These are phyloP conservation scores for Camelina hispida DNA, from an alignment of 345 rosid genomes.

Conservation along the genomic window DNA sequence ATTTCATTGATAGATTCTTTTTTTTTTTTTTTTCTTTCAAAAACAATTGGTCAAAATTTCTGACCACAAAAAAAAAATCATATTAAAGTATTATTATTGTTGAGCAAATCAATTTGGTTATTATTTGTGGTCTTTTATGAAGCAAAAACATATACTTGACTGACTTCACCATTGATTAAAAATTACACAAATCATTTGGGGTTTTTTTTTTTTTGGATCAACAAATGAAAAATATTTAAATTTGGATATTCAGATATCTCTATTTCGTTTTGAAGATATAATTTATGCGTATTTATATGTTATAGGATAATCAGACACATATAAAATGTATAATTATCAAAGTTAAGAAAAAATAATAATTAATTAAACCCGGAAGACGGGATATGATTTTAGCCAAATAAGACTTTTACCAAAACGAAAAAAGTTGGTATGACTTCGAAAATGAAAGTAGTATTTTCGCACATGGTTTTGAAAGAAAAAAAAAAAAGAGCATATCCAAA, in stretches of 20 bases:
- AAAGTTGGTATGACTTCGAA: slow-evolving; percentile 21
- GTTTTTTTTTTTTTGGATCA: too few species aligned
- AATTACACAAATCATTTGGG: neutral
- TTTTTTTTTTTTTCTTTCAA: neutral
- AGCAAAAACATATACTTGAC: too few species aligned
- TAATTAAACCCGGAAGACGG: too few species aligned
- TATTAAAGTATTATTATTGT: neutral
- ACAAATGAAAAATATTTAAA: too few species aligned
- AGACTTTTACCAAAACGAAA: neutral
- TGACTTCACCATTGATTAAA: too few species aligned
- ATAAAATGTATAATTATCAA: too few species aligned
- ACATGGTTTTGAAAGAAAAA: slow-evolving; percentile 19
- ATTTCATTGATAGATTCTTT: slow-evolving; percentile 9
- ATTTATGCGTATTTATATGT: too few species aligned
- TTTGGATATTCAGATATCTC: neutral
- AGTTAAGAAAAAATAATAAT: too few species aligned
- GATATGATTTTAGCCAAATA: neutral
- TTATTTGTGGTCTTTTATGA: neutral
- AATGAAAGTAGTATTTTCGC: slow-evolving; percentile 5
- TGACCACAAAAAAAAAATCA: slow-evolving; percentile 23
- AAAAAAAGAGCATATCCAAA: neutral
- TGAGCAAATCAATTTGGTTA: neutral
- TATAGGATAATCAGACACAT: too few species aligned
- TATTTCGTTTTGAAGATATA: neutral
- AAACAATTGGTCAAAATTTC: slow-evolving; percentile 8